These are phyloP conservation scores for Taphrina pruni DNA, from an alignment of 1,139 yeast species.

Conservation along the genomic window DNA sequence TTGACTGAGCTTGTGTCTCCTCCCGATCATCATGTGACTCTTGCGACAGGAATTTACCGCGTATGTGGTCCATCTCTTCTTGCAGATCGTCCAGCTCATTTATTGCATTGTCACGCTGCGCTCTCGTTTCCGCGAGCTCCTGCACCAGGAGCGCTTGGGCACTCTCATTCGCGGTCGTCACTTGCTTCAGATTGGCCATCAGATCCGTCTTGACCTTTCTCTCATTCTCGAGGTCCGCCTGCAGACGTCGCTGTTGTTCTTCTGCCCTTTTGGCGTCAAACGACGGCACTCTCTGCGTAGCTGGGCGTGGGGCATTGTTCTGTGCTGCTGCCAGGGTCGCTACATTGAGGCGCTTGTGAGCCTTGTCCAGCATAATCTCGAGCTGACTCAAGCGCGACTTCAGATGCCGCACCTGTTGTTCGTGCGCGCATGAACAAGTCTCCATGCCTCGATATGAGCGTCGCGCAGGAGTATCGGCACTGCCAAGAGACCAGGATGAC, in stretches of 20 bases:
- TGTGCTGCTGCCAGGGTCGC: constrained; percentile 11
- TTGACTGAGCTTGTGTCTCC: not conserved
- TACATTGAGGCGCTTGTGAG: constrained; percentile 15
- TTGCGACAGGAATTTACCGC: not conserved
- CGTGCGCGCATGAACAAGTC: constrained; percentile 30
- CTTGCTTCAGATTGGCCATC: constrained; percentile 36
- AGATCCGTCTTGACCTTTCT: constrained; percentile 30
- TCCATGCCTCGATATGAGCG: constrained; percentile 2
- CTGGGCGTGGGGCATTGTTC: not conserved
- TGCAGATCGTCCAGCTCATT: constrained; percentile 25
- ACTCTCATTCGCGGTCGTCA: constrained; percentile 17
- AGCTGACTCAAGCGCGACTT: constrained; percentile 39
- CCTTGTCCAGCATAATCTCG: constrained; percentile 37
- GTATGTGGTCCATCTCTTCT: constrained; percentile 20
- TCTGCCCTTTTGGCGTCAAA: constrained; percentile 14
- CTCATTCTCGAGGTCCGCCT: constrained; percentile 26
- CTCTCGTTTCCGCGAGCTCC: constrained; percentile 17
- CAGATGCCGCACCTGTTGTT: constrained; percentile 32
- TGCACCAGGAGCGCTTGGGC: constrained; percentile 14
- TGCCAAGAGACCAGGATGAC: not conserved
- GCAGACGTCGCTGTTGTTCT: constrained; percentile 13
- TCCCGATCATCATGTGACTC: not conserved
- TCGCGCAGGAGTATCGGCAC: not conserved
- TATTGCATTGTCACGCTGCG: constrained; percentile 8
- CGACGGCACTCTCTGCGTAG: constrained; percentile 1